phyloP scores from a whole-genome alignment of 2,329 filamentous ascomycete genomes.

The Kalaharituber pfeilii region DNA sequence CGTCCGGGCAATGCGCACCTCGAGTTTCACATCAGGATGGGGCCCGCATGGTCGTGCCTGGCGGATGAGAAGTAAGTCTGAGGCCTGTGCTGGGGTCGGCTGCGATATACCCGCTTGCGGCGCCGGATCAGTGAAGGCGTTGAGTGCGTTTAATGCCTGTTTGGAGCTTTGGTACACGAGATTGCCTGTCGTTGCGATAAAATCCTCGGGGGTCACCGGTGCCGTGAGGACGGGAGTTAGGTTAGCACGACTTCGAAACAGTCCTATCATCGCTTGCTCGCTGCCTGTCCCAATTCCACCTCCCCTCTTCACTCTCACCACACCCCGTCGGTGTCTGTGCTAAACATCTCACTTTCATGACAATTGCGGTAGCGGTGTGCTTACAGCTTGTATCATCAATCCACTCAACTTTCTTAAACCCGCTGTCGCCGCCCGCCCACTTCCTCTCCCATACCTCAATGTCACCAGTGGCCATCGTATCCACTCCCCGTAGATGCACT shows the following conservation, averaged over 20 bases:
- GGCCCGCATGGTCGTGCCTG: constrained; percentile 50
- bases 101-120: constrained; percentile 32
- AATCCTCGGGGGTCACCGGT: constrained; percentile 23
- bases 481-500: constrained; percentile 68
- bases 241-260: background rate
- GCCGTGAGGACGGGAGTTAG: constrained; percentile 28
- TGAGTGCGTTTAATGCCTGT: constrained; percentile 38
- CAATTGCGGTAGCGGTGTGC: background rate
- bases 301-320: background rate
- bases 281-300: background rate
- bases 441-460: constrained; percentile 59
- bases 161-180: constrained; percentile 28
- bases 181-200: constrained; percentile 14
- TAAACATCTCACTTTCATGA: background rate
- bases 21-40: constrained; percentile 51
- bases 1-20: constrained; percentile 54
- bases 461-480: constrained; percentile 62
- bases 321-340: background rate
- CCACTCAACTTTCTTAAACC: constrained; percentile 50
- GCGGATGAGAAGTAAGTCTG: constrained; percentile 43
- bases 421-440: constrained; percentile 35
- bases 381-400: constrained; percentile 53
- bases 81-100: constrained; percentile 24
- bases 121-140: constrained; percentile 34
- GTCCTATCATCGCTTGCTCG: background rate